Base-by-base conservation (phyloP, 1,284 basidiomycete genomes). In the Apiotrichum brassicae region DNA sequence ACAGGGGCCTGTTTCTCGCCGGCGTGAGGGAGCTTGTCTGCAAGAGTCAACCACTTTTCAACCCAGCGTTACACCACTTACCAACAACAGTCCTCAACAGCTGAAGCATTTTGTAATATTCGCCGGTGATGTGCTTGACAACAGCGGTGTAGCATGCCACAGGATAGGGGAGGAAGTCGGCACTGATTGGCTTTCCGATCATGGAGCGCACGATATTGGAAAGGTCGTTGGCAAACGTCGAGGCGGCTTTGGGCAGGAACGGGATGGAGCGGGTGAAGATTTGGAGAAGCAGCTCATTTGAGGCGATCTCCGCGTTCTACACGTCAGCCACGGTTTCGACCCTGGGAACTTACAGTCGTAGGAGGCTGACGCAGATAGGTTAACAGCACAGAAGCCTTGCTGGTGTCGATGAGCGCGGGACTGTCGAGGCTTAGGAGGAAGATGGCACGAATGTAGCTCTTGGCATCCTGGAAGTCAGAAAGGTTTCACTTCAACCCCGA, bases 61-160 rank as follows among this genome's bases (percentile, higher is more conserved):
- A 34, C 28, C 18, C 12, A 28, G 18, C 3, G 19, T 33, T 7
- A 14, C n/a, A 14, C n/a, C 33, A 67, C 79, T 51, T 58, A 87
- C 87, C 76, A 62, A 89, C 86, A 66, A 87, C 92, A 0, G 86
- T 88, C 57, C 84, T 83, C 57, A 95, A 68, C 4, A 95, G 77
- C 30, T 82, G 83, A 19, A 89, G 79, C 14, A 97, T 76, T 22
- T 83, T 79, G 13, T 73, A 72, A 62, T 84, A 94, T 60, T 95
- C 88, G 58, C 88, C 84, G 0, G 95, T 97, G 25, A 97, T 78
- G 61, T 87, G 75, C 44, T 83, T 82, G 1, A 94, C 84, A 3
- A 88, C 85, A 0, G 82, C 80, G 66, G 92, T 94, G 74, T 93
- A 84, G 62, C 93, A 97, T 0, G 87, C 87, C 12, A 98, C 85